phyloP scores from a whole-genome alignment of 2,329 filamentous ascomycete species.

The Geoglossum cookeanum region DNA sequence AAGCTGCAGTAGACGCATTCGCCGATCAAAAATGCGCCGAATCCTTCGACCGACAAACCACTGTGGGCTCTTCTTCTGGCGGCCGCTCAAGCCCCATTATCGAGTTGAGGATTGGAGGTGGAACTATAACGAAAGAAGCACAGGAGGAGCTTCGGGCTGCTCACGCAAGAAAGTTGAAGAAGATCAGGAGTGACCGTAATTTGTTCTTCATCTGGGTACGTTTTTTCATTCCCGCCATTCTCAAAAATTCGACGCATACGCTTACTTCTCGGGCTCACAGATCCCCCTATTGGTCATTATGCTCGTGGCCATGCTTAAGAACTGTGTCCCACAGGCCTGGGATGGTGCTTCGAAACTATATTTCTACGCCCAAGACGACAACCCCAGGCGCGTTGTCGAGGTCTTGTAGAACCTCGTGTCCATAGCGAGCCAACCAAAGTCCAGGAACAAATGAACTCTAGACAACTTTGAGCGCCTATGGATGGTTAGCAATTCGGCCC shows the following conservation, averaged over 20 bases:
- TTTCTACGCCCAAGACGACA: background rate
- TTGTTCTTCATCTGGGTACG: conserved; percentile 35
- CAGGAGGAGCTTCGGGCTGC: conserved; percentile 27
- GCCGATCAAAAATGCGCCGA: conserved; percentile 17
- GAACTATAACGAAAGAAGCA: conserved; percentile 24
- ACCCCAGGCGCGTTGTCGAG: background rate
- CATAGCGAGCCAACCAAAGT: background rate
- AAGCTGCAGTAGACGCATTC: conserved; percentile 30
- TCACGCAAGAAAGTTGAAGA: conserved; percentile 28
- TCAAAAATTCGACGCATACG: background rate
- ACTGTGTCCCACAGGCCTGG: conserved; percentile 29
- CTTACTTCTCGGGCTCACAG: conserved; percentile 12
- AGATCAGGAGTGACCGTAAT: conserved; percentile 29
- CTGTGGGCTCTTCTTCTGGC: conserved; percentile 8
- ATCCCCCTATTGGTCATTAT: conserved; percentile 30
- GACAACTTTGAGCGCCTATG: too few relatives aligned
- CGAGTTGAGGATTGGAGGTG: conserved; percentile 20
- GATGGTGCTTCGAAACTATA: background rate
- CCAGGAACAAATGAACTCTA: too few relatives aligned
- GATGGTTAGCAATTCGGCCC: too few relatives aligned
- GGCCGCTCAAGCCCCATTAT: background rate
- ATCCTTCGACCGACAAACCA: conserved; percentile 20
- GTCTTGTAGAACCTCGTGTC: background rate
- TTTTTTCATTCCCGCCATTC: conserved; percentile 1
- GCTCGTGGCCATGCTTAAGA: conserved; percentile 31